Percentiles rank a stretch among this genome's conserved stretches.
Evolutionary conservation across 768 basidiomycete genomes (phyloP).

Genomic region (Goffeauzyma gilvescens): DNA sequence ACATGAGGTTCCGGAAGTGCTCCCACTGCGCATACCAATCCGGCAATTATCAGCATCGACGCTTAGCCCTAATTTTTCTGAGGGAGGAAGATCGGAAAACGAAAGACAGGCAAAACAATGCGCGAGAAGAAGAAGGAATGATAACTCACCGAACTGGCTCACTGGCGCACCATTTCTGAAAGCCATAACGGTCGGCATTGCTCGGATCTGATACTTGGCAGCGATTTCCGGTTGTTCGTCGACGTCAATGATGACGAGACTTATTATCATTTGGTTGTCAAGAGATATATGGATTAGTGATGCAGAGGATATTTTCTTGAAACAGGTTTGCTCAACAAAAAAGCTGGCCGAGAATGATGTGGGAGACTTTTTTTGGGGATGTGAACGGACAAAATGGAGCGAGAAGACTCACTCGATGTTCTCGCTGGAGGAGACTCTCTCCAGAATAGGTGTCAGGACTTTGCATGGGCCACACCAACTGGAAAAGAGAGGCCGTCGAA

Average conservation of each 20-base stretch:
- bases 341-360: not conserved
- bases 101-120: not conserved
- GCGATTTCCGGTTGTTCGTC: conserved; percentile 42
- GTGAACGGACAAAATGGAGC: not conserved
- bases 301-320: not conserved
- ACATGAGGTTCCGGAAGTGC: conserved; percentile 8
- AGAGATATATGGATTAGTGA: not conserved
- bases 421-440: conserved; percentile 39
- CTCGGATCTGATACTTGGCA: conserved; percentile 44
- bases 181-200: conserved; percentile 62
- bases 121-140: not conserved
- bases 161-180: conserved; percentile 47
- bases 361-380: too few relatives aligned
- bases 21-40: conserved; percentile 1
- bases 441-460: conserved; percentile 49
- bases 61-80: not conserved
- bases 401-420: conserved; percentile 27
- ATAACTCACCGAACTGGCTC: conserved; percentile 38
- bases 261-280: conserved; percentile 38
- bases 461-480: conserved; percentile 71
- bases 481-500: too few relatives aligned
- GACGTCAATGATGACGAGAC: conserved; percentile 44
- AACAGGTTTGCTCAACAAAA: not conserved
- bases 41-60: not conserved
- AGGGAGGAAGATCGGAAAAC: not conserved